Percentiles rank a stretch among this genome's conserved stretches.
These are phyloP conservation scores for Nidularia pulvinata DNA, from an alignment of 768 basidiomycete species.

Conservation along the genomic window DNA sequence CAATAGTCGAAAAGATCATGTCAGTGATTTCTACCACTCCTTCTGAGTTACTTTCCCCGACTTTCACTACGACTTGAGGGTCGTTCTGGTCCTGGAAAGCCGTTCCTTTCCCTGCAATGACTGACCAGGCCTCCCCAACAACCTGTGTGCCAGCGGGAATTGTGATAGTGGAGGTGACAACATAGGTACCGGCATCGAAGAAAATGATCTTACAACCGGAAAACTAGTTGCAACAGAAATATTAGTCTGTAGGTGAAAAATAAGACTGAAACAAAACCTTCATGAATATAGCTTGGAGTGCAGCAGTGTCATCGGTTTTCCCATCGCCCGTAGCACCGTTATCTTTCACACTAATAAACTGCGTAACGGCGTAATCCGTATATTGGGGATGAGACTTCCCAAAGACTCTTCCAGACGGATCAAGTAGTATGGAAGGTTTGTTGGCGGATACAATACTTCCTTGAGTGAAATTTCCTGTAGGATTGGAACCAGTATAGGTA, in stretches of 20 bases:
- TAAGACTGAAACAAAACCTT: constrained; percentile 30
- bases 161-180: constrained; percentile 53
- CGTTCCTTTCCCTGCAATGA: constrained; percentile 48
- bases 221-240: constrained; percentile 37
- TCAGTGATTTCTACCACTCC: constrained; percentile 65
- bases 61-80: constrained; percentile 47
- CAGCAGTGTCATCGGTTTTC: constrained; percentile 71
- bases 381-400: constrained; percentile 72
- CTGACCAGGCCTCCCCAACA: constrained; percentile 63
- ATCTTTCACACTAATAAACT: constrained; percentile 73
- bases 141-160: constrained; percentile 60
- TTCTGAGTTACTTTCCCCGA: constrained; percentile 44
- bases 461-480: constrained; percentile 45
- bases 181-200: constrained; percentile 70
- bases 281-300: constrained; percentile 58
- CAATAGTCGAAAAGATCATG: constrained; percentile 60
- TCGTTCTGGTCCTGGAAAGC: constrained; percentile 42
- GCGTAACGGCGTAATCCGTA: constrained; percentile 51
- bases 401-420: constrained; percentile 57
- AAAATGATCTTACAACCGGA: constrained; percentile 80
- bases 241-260: neutral
- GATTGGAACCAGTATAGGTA: constrained; percentile 54
- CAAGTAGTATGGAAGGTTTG: constrained; percentile 61
- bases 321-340: constrained; percentile 79
- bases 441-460: constrained; percentile 41